These are phyloP conservation scores for Phellopilus nigrolimitatus DNA, from an alignment of 1,284 basidiomycete genomes.

Conservation along the genomic window DNA sequence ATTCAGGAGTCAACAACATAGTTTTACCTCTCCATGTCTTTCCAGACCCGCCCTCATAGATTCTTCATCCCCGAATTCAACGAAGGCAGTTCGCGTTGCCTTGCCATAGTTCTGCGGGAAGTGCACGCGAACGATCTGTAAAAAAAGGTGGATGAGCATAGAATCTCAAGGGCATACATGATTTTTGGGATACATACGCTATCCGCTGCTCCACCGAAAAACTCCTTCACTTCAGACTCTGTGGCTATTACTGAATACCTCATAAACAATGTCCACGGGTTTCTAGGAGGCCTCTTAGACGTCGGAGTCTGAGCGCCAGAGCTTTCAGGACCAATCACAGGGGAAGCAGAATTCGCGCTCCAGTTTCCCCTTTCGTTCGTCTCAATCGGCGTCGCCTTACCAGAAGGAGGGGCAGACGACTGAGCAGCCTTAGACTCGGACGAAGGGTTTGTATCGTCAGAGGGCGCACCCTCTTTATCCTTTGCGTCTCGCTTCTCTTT, in stretches of 20 bases:
- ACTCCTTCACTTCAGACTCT: slow-evolving; percentile 69
- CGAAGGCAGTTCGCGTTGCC: slow-evolving; percentile 60
- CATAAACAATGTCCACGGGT: slow-evolving; percentile 85
- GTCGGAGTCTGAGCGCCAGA: slow-evolving; percentile 64
- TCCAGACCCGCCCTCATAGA: slow-evolving; percentile 74
- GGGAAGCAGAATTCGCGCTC: slow-evolving; percentile 38
- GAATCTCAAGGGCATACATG: slow-evolving; percentile 9
- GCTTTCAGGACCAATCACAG: slow-evolving; percentile 51
- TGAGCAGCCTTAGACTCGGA: slow-evolving; percentile 24
- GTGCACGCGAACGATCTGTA: slow-evolving; percentile 67
- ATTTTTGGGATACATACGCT: slow-evolving; percentile 50
- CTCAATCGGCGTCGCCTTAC: slow-evolving; percentile 37
- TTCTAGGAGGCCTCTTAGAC: slow-evolving; percentile 53
- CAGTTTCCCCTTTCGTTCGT: slow-evolving; percentile 30
- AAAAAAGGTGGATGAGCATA: slow-evolving; percentile 13
- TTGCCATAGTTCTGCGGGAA: slow-evolving; percentile 52
- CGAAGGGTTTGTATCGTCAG: slow-evolving; percentile 29
- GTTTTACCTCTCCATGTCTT: slow-evolving; percentile 62
- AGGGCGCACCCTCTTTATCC: slow-evolving; percentile 30
- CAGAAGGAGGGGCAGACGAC: slow-evolving; percentile 32
- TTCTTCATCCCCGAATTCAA: slow-evolving; percentile 84
- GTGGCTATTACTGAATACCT: slow-evolving; percentile 54
- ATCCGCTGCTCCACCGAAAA: slow-evolving; percentile 65
- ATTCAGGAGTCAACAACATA: neutral
- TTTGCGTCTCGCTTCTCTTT: slow-evolving; percentile 35